Evolutionary conservation across 2,329 filamentous ascomycete genomes (phyloP).

Genomic region (Domatiomyces catenatus): DNA sequence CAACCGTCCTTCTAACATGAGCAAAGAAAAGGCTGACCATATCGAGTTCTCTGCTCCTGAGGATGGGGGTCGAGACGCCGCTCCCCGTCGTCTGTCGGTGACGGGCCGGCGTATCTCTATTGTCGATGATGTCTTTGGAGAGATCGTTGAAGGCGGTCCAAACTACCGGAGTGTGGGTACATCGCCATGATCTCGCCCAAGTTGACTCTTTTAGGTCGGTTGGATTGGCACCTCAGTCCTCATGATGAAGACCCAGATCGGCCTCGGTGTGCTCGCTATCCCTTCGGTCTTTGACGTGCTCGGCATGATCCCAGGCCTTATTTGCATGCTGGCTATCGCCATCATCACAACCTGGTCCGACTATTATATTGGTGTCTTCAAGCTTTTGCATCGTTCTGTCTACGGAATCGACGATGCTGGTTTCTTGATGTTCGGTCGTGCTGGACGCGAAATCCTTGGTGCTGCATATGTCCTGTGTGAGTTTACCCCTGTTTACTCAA

Average conservation of each 20-base stretch:
- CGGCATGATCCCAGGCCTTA: conserved; percentile 33
- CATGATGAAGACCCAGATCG: conserved; percentile 33
- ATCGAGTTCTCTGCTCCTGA: not conserved
- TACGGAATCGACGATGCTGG: conserved; percentile 36
- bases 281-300: conserved; percentile 34
- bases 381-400: conserved; percentile 33
- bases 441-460: conserved; percentile 43
- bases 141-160: conserved; percentile 20
- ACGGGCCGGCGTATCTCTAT: conserved; percentile 5
- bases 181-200: not conserved
- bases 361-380: conserved; percentile 8
- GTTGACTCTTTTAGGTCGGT: conserved; percentile 21
- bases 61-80: not conserved
- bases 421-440: conserved; percentile 41
- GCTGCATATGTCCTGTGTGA: conserved; percentile 35
- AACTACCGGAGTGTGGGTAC: conserved; percentile 20
- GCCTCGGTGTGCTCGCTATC: conserved; percentile 36
- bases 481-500: conserved; percentile 23
- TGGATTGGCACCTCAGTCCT: conserved; percentile 36
- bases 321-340: conserved; percentile 35
- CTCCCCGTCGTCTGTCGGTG: not conserved
- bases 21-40: not conserved
- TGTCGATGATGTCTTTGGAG: conserved; percentile 24
- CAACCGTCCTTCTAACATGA: not conserved
- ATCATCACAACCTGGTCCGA: conserved; percentile 30